These are phyloP conservation scores for Entelexis sorbosivorans DNA, from an alignment of 1,139 yeast species.

Conservation along the genomic window DNA sequence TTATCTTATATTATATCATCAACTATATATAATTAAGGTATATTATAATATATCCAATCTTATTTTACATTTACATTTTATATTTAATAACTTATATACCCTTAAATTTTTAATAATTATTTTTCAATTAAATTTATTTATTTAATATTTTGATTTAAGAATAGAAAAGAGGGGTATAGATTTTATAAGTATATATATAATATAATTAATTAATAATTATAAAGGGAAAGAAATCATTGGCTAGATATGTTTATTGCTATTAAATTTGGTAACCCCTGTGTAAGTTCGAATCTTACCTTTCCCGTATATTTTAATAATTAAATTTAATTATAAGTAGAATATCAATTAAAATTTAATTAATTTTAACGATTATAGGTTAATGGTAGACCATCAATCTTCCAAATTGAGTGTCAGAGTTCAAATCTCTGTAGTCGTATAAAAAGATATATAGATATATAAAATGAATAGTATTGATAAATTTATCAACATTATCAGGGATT, in stretches of 20 bases:
- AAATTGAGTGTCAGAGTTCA: constrained; percentile 1
- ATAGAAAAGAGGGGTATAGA: too few relatives aligned
- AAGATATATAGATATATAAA: too few relatives aligned
- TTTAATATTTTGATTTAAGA: too few relatives aligned
- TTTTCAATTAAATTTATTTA: too few relatives aligned
- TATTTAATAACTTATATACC: too few relatives aligned
- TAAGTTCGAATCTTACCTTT: constrained; percentile 1
- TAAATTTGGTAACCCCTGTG: background rate
- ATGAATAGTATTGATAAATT: too few relatives aligned
- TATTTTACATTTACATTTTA: background rate
- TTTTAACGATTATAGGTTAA: background rate
- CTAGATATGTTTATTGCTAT: constrained; percentile 1
- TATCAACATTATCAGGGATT: too few relatives aligned
- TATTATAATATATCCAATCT: background rate
- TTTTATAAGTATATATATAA: background rate
- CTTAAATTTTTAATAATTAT: too few relatives aligned
- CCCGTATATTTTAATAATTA: background rate
- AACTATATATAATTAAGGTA: background rate
- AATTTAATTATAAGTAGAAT: background rate
- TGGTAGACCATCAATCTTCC: constrained; percentile 1
- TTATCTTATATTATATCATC: background rate
- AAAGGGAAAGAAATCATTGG: background rate
- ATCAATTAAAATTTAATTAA: background rate
- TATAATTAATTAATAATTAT: background rate
- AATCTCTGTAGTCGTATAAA: constrained; percentile 1